A percentile compares a stretch with the other conserved stretches of the same genome.
Evolutionary conservation across 805 yeast species (phyloP).

Genomic region (Blastobotrys peoriensis): DNA sequence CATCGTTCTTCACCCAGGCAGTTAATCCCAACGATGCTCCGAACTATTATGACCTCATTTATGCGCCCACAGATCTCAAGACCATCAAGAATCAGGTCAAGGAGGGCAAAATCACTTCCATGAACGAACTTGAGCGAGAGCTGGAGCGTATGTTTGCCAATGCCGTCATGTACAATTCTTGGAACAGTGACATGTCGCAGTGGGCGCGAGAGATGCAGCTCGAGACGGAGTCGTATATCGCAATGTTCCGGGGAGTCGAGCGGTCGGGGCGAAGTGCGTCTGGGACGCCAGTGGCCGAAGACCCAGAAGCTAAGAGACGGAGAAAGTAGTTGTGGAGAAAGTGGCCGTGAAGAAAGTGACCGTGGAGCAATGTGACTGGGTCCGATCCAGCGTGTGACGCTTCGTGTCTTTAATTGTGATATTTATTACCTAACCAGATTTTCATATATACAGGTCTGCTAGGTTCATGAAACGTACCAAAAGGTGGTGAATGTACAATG

Average conservation of each 20-base stretch:
- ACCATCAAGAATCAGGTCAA: conserved; percentile 53
- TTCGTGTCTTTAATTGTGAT: too few relatives aligned
- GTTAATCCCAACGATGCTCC: conserved; percentile 66
- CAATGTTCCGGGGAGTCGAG: conserved; percentile 51
- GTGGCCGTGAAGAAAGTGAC: too few relatives aligned
- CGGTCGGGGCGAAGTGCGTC: conserved; percentile 16
- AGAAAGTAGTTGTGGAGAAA: conserved; percentile 10
- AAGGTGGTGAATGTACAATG: too few relatives aligned
- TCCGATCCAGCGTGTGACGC: too few relatives aligned
- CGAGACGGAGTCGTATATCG: conserved; percentile 49
- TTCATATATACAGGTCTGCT: too few relatives aligned
- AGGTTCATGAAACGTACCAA: too few relatives aligned
- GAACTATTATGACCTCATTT: conserved; percentile 54
- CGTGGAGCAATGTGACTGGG: too few relatives aligned
- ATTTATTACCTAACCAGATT: too few relatives aligned
- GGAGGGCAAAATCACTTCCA: conserved; percentile 46
- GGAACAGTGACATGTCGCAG: conserved; percentile 52
- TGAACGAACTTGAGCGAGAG: conserved; percentile 56
- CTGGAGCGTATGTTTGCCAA: conserved; percentile 75
- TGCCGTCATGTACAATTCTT: conserved; percentile 74
- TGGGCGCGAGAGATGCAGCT: conserved; percentile 67
- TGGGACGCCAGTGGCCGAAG: conserved; percentile 14
- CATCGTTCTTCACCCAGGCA: conserved; percentile 67
- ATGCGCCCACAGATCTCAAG: conserved; percentile 63
- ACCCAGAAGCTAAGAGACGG: conserved; percentile 15